Percentiles rank a stretch among this genome's conserved stretches.
Conservation (phyloP, 2,329 filamentous ascomycete species). For the Thielaviopsis musarum region DNA sequence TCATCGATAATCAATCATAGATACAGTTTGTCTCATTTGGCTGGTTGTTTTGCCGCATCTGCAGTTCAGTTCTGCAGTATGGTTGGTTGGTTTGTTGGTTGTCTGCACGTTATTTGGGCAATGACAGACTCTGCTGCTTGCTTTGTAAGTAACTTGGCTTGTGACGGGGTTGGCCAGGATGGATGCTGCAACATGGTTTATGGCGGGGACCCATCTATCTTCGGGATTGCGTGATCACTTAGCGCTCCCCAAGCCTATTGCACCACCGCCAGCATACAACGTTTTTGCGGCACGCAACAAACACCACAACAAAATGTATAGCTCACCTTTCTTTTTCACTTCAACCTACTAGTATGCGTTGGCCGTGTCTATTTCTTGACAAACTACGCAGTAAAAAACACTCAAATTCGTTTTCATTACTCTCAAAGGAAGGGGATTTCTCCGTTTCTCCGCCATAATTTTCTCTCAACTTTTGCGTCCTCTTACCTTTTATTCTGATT, state of each 20-base stretch:
- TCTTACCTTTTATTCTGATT: background rate
- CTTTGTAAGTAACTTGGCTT: constrained; percentile 7
- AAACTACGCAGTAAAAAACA: no score
- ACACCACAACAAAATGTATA: background rate
- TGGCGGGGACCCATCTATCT: constrained; percentile 6
- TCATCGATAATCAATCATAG: background rate
- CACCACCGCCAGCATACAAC: constrained; percentile 11
- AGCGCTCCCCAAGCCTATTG: constrained; percentile 12
- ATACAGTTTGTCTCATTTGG: background rate
- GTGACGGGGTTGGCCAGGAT: constrained; percentile 5
- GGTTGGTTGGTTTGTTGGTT: no score
- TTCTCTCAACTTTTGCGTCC: constrained; percentile 10
- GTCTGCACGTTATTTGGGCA: no score
- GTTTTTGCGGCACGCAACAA: constrained; percentile 2
- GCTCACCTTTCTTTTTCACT: background rate
- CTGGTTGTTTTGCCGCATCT: background rate
- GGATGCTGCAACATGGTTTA: constrained; percentile 3
- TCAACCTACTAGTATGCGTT: background rate
- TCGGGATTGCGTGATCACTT: constrained; percentile 13
- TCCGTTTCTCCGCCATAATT: background rate
- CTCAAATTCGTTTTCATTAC: no score
- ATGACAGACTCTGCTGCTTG: background rate
- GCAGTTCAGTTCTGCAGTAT: background rate
- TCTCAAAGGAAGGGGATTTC: no score
- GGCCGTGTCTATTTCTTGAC: no score